Conservation (phyloP, 2,329 filamentous ascomycete genomes). For the Aspergillus alliaceus region DNA sequence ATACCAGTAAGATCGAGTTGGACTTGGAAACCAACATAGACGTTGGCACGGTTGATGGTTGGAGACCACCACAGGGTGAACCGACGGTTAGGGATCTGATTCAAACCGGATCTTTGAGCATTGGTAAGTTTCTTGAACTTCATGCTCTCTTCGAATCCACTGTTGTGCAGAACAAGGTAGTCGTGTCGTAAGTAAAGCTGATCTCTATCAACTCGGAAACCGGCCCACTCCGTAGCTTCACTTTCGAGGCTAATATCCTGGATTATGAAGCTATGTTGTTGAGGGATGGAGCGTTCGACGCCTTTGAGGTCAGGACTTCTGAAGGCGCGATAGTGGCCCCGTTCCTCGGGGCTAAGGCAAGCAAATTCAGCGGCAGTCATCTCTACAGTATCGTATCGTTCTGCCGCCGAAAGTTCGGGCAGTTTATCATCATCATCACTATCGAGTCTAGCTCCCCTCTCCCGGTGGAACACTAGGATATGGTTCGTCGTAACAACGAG, state of each 20-base stretch:
- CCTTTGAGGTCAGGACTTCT: constrained; percentile 33
- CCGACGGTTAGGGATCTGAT: constrained; percentile 97
- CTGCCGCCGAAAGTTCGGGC: constrained; percentile 15
- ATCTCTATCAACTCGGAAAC: constrained; percentile 53
- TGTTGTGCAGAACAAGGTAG: constrained; percentile 50
- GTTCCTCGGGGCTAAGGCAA: constrained; percentile 38
- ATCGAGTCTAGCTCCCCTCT: constrained; percentile 20
- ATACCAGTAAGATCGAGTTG: constrained; percentile 97
- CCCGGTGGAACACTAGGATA: constrained; percentile 48
- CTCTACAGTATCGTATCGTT: constrained; percentile 44
- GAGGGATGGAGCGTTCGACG: constrained; percentile 22
- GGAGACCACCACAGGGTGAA: constrained; percentile 98
- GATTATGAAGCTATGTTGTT: constrained; percentile 40
- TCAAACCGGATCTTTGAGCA: constrained; percentile 91
- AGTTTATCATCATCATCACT: neutral
- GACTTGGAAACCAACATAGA: constrained; percentile 99
- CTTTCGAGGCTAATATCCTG: constrained; percentile 46
- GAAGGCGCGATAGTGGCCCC: constrained; percentile 38
- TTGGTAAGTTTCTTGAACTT: constrained; percentile 99
- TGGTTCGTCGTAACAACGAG: constrained; percentile 53
- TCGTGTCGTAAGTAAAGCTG: constrained; percentile 54
- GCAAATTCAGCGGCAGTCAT: constrained; percentile 51
- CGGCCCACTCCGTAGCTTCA: constrained; percentile 49
- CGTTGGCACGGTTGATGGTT: constrained; percentile 91
- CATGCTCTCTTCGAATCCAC: constrained; percentile 66